Evolutionary conservation across 129 eudicot genomes (phyloP), one percentile per base, ranked within the genome.

Genomic region (Artemisia argyi): DNA sequence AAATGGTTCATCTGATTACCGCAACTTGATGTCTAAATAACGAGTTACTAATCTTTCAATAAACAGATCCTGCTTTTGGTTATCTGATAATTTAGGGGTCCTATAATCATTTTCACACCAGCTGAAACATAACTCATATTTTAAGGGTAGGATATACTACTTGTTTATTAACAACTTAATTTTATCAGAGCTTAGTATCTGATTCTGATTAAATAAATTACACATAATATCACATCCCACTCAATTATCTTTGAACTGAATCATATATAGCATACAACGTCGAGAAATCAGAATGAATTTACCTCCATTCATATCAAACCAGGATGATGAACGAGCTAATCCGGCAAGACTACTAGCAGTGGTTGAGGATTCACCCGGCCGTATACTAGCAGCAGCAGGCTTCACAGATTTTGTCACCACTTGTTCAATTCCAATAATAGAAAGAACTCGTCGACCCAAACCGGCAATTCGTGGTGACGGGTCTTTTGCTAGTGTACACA

Each of bases 231-330:
- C 73, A 68, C 64, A 35, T 18, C 64, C 65, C 55, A 58, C 42
- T 19, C 44, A 48, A 44, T 44, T 7, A 52, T 14, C 24, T 54
- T 55, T 53, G 26, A 69, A 20, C 39, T 54, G 32, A 24, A 7
- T 28, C 0, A 52, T 20, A 28, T 19, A 20, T 2, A 26, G 17
- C 71, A 64, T 28, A 1, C 15, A 3, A 78, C 39, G 16, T 35
- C 49, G 20, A 35, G 11, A 49, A 59, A 65, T 11, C 3, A 54
- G 48, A 61, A 63, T 28, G 16, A 19, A 42, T 28, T 73, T 79
- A 92, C 98, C 97, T 78, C 92, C 92, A 77, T 85, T 89, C 96
- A 93, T 83, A 70, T 94, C 99, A 79, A 94, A 94, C 97, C 96
- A 90, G 72, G 99, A 94, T 4, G 97, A 73, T 3, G 99, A 94